Percentiles rank a stretch among this genome's conserved stretches.
Evolutionary conservation across 495 filamentous ascomycete genomes (phyloP).

Genomic region (Xylaria grammica): DNA sequence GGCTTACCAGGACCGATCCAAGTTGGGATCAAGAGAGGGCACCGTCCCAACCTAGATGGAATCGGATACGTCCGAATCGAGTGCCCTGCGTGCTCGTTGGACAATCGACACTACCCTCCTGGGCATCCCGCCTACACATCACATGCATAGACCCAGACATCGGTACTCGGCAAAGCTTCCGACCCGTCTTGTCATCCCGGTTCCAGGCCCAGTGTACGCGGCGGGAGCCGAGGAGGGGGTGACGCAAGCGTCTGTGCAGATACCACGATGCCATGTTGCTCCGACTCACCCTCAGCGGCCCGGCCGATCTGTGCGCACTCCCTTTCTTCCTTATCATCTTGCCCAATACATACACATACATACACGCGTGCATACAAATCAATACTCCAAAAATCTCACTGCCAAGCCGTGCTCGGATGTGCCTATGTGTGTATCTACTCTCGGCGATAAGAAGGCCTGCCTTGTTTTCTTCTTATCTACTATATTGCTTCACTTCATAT

Average conservation of each 20-base stretch:
- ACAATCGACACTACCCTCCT: no score
- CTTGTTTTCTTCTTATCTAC: neutral
- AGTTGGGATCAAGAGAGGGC: no score
- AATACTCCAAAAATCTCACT: neutral
- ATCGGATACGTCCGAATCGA: no score
- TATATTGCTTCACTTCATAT: slow-evolving; percentile 10
- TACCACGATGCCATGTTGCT: neutral
- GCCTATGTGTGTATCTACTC: no score
- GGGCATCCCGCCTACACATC: no score
- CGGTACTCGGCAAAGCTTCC: neutral
- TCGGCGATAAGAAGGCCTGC: no score
- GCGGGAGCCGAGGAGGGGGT: neutral
- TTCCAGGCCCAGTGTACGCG: neutral
- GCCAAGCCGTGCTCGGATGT: no score
- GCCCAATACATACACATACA: neutral
- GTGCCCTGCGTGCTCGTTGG: no score
- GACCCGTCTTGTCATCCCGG: neutral
- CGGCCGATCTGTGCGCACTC: neutral
- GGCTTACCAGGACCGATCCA: no score
- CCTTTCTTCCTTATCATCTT: no score
- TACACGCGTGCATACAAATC: neutral
- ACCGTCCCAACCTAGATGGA: no score
- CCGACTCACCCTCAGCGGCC: neutral
- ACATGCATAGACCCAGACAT: neutral
- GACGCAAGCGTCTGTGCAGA: neutral